These are phyloP conservation scores for Phytophthora citrophthora DNA, from an alignment of 352 stramenopile genomes.

Conservation along the genomic window DNA sequence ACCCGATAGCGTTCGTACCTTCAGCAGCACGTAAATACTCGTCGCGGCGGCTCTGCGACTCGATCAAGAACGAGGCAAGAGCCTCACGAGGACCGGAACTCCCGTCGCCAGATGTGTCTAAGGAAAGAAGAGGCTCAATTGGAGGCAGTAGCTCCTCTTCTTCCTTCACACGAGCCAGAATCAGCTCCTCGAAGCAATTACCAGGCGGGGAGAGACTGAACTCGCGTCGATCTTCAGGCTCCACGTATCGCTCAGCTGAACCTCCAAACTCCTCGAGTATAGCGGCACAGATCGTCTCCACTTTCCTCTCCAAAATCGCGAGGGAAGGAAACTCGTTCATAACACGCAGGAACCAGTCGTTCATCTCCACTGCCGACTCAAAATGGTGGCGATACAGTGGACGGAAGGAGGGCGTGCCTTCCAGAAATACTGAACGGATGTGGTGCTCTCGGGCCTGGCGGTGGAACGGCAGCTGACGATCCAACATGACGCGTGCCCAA, in stretches of 20 bases:
- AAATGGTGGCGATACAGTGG: slow-evolving; percentile 74
- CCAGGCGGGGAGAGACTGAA: slow-evolving; percentile 67
- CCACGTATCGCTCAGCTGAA: slow-evolving; percentile 47
- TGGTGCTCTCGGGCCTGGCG: slow-evolving; percentile 69
- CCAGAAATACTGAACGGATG: slow-evolving; percentile 76
- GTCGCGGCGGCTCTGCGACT: slow-evolving; percentile 48
- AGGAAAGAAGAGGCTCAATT: slow-evolving; percentile 18
- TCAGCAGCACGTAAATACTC: slow-evolving; percentile 51
- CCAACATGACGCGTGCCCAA: slow-evolving; percentile 74
- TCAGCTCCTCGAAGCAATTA: slow-evolving; percentile 63
- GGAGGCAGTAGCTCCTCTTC: slow-evolving; percentile 43
- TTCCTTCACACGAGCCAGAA: slow-evolving; percentile 45
- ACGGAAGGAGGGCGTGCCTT: slow-evolving; percentile 57
- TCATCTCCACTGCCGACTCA: slow-evolving; percentile 46
- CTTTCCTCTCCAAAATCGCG: slow-evolving; percentile 72
- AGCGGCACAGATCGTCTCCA: slow-evolving; percentile 65
- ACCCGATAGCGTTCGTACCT: slow-evolving; percentile 31
- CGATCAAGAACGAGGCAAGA: slow-evolving; percentile 34
- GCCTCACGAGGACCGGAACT: slow-evolving; percentile 19
- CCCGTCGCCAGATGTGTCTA: neutral
- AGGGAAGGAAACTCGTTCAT: slow-evolving; percentile 82
- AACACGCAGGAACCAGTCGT: slow-evolving; percentile 67
- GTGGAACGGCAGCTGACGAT: slow-evolving; percentile 80
- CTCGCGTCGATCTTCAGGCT: slow-evolving; percentile 59
- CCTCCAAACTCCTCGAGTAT: slow-evolving; percentile 28